Percentiles rank a stretch among this genome's conserved stretches.
Conservation (phyloP, 1,284 basidiomycete genomes). For the Cryptococcus jaspeensis region DNA sequence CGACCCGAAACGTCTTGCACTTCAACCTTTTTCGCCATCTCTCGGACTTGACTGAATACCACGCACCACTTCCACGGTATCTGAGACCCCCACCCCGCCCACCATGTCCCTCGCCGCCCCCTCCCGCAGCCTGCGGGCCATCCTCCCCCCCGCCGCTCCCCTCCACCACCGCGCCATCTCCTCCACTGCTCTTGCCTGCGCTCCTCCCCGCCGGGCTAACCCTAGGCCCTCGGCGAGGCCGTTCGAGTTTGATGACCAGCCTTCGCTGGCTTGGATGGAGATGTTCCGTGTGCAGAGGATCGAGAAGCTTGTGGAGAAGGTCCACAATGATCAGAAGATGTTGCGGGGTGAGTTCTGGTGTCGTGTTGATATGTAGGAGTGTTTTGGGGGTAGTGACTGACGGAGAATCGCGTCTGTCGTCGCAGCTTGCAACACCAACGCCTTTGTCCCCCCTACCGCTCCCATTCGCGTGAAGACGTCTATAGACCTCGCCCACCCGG, state of each 20-base stretch:
- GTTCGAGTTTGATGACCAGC: constrained; percentile 61
- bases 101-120: constrained; percentile 1
- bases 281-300: constrained; percentile 68
- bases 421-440: constrained; percentile 56
- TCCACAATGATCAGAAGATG: constrained; percentile 78
- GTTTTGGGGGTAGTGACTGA: neutral
- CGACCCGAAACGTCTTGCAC: no score
- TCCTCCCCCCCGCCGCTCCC: neutral
- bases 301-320: constrained; percentile 71
- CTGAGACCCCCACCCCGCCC: neutral
- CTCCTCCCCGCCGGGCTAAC: neutral
- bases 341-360: constrained; percentile 65
- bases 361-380: neutral
- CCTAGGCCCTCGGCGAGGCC: constrained; percentile 14
- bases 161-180: neutral
- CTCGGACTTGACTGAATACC: no score
- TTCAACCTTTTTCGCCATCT: no score
- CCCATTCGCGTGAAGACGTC: constrained; percentile 68
- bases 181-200: neutral
- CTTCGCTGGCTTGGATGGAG: constrained; percentile 65
- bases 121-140: neutral
- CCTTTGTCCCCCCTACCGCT: constrained; percentile 63
- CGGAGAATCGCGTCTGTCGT: constrained; percentile 10
- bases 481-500: constrained; percentile 67
- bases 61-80: no score